Conservation (phyloP, 2,329 filamentous ascomycete species). For the Aspergillus novoparasiticus region DNA sequence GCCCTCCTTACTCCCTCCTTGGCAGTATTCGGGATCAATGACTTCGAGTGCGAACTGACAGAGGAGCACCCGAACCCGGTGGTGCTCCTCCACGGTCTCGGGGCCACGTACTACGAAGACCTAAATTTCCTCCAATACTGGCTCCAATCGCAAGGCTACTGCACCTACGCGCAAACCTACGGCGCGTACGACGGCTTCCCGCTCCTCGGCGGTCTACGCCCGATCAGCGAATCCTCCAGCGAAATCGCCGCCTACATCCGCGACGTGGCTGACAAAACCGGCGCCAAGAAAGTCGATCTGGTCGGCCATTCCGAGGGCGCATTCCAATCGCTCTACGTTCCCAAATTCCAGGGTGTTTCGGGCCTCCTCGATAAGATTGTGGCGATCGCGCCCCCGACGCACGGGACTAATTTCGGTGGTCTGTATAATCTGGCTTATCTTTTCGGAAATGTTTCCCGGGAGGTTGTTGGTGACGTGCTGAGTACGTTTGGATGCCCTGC, state of each 20-base stretch:
- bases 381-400: constrained; percentile 40
- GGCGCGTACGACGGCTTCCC: constrained; percentile 42
- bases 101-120: constrained; percentile 42
- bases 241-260: constrained; percentile 46
- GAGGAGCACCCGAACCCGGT: constrained; percentile 33
- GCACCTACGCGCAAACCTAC: constrained; percentile 47
- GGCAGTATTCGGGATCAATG: constrained; percentile 31
- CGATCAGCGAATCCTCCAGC: constrained; percentile 41
- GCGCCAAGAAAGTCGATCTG: constrained; percentile 42
- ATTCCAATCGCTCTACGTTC: constrained; percentile 44
- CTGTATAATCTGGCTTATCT: constrained; percentile 33
- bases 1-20: constrained; percentile 18
- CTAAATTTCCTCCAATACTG: constrained; percentile 39
- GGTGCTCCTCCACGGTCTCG: constrained; percentile 41
- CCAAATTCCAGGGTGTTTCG: constrained; percentile 39
- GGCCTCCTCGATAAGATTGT: constrained; percentile 36
- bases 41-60: constrained; percentile 36
- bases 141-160: constrained; percentile 42
- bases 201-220: constrained; percentile 42
- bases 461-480: constrained; percentile 26
- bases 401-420: constrained; percentile 34
- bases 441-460: constrained; percentile 30
- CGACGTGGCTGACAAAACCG: constrained; percentile 39
- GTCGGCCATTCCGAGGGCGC: constrained; percentile 50
- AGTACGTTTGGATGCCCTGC: constrained; percentile 35